Base-by-base conservation (phyloP, 805 yeast genomes). In the Cyberlindnera samutprakarnensis region DNA sequence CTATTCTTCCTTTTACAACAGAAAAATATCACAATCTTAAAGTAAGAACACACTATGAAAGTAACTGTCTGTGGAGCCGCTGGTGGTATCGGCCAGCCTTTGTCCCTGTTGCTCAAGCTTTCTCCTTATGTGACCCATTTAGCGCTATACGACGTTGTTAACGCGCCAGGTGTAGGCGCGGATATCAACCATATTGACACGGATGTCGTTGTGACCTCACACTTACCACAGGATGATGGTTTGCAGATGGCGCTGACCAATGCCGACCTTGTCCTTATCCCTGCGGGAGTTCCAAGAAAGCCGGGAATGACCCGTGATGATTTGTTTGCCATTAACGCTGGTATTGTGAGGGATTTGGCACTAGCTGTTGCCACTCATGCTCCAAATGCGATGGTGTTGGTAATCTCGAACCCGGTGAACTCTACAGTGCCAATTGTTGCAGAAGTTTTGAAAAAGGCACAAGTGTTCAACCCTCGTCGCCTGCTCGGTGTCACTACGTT, bases 221-320 rank as follows among this genome's bases (percentile, higher is more conserved):
- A 71, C 64, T 66, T 74, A 38, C 82, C 83, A 47, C 80, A 71
- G 44, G 73, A 78, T 39, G 72, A 71, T 31, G 83, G 83, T 21
- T 64, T 86, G 42, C 64, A 69, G 38, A 65, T 63, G 35, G 94
- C 96, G 14, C 65, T 88, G 48, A 64, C 70, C 32, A 87, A 78
- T 30, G 74, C 95, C 32, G 94, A 87, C 50, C 78, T 88, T 39
- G 88, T 88, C 32, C 73, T 88, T 37, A 84, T 88, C 57, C 88
- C 90, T 47, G 92, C 92, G 27, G 92, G 92, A 65, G 86, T 81
- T 38, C 90, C 92, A 59, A 75, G 92, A 68, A 81, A 81, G 61
- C 88, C 88, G 42, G 92, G 92, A 51, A 81, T 81, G 90, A 77
- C 90, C 47, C 73, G 92, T 64, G 90, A 80, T 58, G 92, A 81